Evolutionary conservation across 2,329 filamentous ascomycete species (phyloP).

Genomic region (Diaporthe longicolla): DNA sequence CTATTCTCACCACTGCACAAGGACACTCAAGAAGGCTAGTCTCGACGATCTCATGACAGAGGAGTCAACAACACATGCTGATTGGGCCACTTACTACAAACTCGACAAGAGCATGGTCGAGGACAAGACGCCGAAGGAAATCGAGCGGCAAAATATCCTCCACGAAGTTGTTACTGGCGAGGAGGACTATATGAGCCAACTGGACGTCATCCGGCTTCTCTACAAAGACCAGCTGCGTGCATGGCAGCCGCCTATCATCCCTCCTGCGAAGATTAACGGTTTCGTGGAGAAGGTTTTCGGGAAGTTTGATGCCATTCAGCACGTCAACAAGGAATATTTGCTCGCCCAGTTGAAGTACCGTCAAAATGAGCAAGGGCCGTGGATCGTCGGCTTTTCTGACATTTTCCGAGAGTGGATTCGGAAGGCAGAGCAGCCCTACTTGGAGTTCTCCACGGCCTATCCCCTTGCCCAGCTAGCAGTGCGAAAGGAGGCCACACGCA

Average conservation of each 20-base stretch:
- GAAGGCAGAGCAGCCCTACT: conserved; percentile 89
- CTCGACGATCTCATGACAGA: conserved; percentile 80
- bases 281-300: conserved; percentile 92
- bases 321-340: conserved; percentile 93
- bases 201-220: conserved; percentile 86
- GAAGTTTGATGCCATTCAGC: conserved; percentile 88
- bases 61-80: conserved; percentile 77
- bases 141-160: conserved; percentile 92
- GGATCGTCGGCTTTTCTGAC: conserved; percentile 93
- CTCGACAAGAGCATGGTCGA: conserved; percentile 83
- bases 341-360: conserved; percentile 95
- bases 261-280: conserved; percentile 80
- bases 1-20: conserved; percentile 93
- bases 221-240: conserved; percentile 85
- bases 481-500: conserved; percentile 85
- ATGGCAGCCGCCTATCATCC: conserved; percentile 84
- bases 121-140: conserved; percentile 83
- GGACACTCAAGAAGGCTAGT: conserved; percentile 95
- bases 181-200: conserved; percentile 89
- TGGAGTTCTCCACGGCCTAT: conserved; percentile 92
- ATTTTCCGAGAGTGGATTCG: conserved; percentile 99
- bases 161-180: conserved; percentile 97
- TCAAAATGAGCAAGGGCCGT: conserved; percentile 96
- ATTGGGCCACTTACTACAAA: conserved; percentile 93
- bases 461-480: conserved; percentile 87